Evolutionary conservation across 495 filamentous ascomycete species (phyloP), one percentile per base, ranked within the genome.

Genomic region (Cudoniella acicularis): DNA sequence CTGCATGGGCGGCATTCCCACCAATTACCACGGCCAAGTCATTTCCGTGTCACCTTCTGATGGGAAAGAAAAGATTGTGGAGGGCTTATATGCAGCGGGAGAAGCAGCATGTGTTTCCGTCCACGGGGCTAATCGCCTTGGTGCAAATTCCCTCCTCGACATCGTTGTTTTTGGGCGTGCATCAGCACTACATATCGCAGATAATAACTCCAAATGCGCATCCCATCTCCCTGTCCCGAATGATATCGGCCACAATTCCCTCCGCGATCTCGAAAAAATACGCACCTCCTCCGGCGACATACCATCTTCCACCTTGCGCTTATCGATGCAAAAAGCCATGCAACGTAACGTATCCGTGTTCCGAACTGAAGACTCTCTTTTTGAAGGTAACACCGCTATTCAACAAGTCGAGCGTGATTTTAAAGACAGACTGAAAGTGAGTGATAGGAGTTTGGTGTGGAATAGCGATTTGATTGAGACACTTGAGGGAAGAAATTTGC

Each of bases 271-370:
- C 4, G 58, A 67, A 16, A 11, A 41, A 1, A 62, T 67, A 40
- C 53, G 57, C 2, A 61, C 47, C 0, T 53, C 61, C 11, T 46
- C 40, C 3, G 64, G 64, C 3, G 58, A 64, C 18, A 61, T 46
- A 11, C 49, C 45, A 6, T 52, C 46, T 9, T 41, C 57, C 0
- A 51, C 59, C 13, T 47, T 67, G 10, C 42, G 64, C 51, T 18
- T 61, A 1, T 53, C 54, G 11, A 67, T 64, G 64, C 64, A 67
- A 40, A 67, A 63, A 52, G 61, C 64, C 41, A 67, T 67, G 64
- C 64, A 67, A 49, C 40, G 49, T 17, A 54, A 67, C 42, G 58
- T 67, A 9, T 43, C 61, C 16, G 64, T 67, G 10, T 67, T 67
- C 51, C 53, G 64, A 6, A 67, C 61, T 13, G 49, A 61, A 43